Conservation (phyloP, 2,329 filamentous ascomycete genomes). For the Drechslerella coelobrocha region DNA sequence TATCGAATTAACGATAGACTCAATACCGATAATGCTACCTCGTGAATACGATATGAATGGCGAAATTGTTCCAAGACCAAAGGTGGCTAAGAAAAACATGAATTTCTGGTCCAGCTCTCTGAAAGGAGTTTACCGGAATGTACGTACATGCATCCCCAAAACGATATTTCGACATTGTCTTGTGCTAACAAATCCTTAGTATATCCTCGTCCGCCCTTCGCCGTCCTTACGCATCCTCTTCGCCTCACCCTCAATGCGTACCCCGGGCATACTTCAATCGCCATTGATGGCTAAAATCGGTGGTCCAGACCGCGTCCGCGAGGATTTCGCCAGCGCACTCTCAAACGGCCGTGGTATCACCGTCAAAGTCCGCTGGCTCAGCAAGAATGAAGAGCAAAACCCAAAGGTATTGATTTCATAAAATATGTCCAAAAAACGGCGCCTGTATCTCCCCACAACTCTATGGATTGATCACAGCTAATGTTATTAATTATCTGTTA, state of each 20-base stretch:
- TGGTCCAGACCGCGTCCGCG: slow-evolving; percentile 61
- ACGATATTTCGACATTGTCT: slow-evolving; percentile 1
- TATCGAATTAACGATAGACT: slow-evolving; percentile 2
- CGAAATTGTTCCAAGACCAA: slow-evolving; percentile 35
- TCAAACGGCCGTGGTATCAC: slow-evolving; percentile 74
- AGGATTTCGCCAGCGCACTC: slow-evolving; percentile 67
- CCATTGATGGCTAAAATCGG: slow-evolving; percentile 66
- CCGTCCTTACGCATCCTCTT: slow-evolving; percentile 73
- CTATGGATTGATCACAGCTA: too few relatives aligned
- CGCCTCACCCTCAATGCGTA: slow-evolving; percentile 70
- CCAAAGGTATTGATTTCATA: slow-evolving; percentile 44
- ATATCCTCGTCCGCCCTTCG: slow-evolving; percentile 70
- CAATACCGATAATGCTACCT: slow-evolving; percentile 9
- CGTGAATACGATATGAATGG: slow-evolving; percentile 53
- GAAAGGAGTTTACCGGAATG: slow-evolving; percentile 66
- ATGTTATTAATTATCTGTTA: too few relatives aligned
- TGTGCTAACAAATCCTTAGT: slow-evolving; percentile 58
- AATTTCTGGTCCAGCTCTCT: slow-evolving; percentile 54
- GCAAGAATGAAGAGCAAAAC: slow-evolving; percentile 59
- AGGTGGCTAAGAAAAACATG: slow-evolving; percentile 4
- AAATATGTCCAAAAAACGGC: too few relatives aligned
- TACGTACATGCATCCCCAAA: slow-evolving; percentile 57
- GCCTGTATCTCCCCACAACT: background rate
- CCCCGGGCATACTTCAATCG: slow-evolving; percentile 71
- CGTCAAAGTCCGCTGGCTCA: slow-evolving; percentile 75